Base-by-base conservation (phyloP, 352 stramenopile species). In the Phytophthora vignae region DNA sequence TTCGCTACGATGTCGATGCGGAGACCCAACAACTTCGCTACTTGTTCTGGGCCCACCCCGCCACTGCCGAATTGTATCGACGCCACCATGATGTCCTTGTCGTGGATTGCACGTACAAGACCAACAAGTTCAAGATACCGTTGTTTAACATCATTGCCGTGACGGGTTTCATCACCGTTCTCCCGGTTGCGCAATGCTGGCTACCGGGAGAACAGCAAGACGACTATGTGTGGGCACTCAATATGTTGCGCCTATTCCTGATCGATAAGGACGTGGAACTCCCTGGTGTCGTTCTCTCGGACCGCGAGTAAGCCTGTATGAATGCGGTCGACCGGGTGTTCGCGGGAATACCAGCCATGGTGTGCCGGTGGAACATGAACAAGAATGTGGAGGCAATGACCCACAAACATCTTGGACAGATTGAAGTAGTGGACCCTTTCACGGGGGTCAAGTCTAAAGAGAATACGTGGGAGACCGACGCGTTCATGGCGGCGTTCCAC, bases 41-140 rank as follows among this genome's bases (percentile, higher is more conserved):
- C 49, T 25, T 69, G 8, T 72, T 72, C 25, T 72, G 58, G 58
- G 52, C 58, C 0, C 53, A 66, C 27, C 42, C 57, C 15, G 22
- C 5, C 1, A 65, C 58, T 1, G 40, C 53, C 8, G 21, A 14
- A 4, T 52, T 48, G 11, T 71, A 60, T 48, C 27, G 36, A 1
- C 58, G 48, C 2, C 56, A 76, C 14, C 44, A 48, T 14, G 69
- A 76, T n/a, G 27, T 65, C 22, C 29, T 73, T 5, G 57, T 67
- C 10, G n/a, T 73, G 38, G 58, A 67, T 31, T 73, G 42, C 22
- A 73, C 66, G 3, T 73, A 73, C 66, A 67, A 73, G 12, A 63
- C 66, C 0, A 64, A 64, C 40, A 62, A 67, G 42, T 73, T 56
- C 53, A 57, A 73, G 21, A 25, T 68, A 15, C 56, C 63, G 12